Evolutionary conservation across 495 filamentous ascomycete species (phyloP).

Genomic region (Parmelia sp.): DNA sequence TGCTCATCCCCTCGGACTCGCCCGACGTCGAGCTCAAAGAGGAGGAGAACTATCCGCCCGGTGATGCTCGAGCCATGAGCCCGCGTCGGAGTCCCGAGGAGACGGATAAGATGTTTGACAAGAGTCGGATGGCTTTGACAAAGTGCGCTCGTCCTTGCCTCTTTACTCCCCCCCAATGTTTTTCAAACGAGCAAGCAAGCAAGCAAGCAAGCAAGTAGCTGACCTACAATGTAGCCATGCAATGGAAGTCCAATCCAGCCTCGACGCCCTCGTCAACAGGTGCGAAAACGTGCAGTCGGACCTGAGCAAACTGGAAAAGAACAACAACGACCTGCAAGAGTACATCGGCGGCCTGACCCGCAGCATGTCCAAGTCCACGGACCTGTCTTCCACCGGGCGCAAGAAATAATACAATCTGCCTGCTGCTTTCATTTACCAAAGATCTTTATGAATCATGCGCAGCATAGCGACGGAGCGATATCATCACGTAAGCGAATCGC

Average conservation of each 20-base stretch:
- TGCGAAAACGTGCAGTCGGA: slow-evolving; percentile 92
- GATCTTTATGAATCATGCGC: neutral
- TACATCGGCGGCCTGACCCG: slow-evolving; percentile 56
- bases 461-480: neutral
- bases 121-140: slow-evolving; percentile 62
- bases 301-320: slow-evolving; percentile 87
- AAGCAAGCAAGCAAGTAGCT: slow-evolving; percentile 40
- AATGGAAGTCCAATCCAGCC: slow-evolving; percentile 74
- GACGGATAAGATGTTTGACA: slow-evolving; percentile 73
- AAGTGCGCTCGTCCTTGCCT: slow-evolving; percentile 36
- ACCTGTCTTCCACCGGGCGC: slow-evolving; percentile 10
- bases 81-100: slow-evolving; percentile 85
- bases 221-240: slow-evolving; percentile 58
- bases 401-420: slow-evolving; percentile 1
- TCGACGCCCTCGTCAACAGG: slow-evolving; percentile 80
- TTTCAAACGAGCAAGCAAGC: slow-evolving; percentile 20
- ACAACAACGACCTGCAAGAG: slow-evolving; percentile 92
- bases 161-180: neutral
- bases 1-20: slow-evolving; percentile 71
- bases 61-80: slow-evolving; percentile 92
- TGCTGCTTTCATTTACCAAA: neutral
- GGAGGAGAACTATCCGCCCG: slow-evolving; percentile 64
- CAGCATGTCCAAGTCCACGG: slow-evolving; percentile 38
- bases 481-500: neutral
- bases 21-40: slow-evolving; percentile 59